Percentiles rank a stretch among this genome's conserved stretches.
Evolutionary conservation across 257 asterid genomes (phyloP).

Genomic region (Buddleja alternifolia): DNA sequence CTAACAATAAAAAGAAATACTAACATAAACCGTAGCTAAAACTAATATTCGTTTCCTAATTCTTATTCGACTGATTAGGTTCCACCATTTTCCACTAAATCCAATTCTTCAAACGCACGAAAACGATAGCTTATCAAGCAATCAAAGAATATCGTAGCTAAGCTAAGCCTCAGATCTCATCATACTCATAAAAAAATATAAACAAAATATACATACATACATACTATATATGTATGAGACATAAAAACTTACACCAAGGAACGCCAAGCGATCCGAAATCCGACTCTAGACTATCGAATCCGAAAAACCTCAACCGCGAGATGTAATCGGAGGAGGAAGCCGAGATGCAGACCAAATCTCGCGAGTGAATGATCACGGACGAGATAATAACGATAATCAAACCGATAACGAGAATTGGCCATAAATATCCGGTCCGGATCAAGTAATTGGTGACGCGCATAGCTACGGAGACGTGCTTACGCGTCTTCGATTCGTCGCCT

Average conservation of each 20-base stretch:
- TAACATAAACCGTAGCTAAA: neutral
- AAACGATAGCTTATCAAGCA: conserved; percentile 7
- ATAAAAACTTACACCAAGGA: conserved; percentile 88
- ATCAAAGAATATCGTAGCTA: conserved; percentile 23
- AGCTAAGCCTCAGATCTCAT: conserved; percentile 28
- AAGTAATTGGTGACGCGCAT: conserved; percentile 59
- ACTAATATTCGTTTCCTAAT: conserved; percentile 1
- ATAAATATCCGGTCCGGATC: conserved; percentile 70
- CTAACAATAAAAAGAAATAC: neutral
- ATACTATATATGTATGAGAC: neutral
- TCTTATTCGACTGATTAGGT: conserved; percentile 4
- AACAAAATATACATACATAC: neutral
- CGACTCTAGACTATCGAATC: conserved; percentile 75
- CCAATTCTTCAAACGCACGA: conserved; percentile 13
- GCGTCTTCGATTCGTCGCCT: conserved; percentile 80
- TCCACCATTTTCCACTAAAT: neutral
- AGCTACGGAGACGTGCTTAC: conserved; percentile 61
- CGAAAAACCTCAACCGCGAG: conserved; percentile 80
- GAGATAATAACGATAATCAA: conserved; percentile 48
- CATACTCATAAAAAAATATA: neutral
- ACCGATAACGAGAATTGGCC: conserved; percentile 71
- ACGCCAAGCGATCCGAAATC: conserved; percentile 98
- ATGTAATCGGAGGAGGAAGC: conserved; percentile 69
- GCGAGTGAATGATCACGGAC: conserved; percentile 53
- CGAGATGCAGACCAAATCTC: conserved; percentile 88